Conservation (phyloP, 805 yeast species). For the Nakazawaea anatomiae region DNA sequence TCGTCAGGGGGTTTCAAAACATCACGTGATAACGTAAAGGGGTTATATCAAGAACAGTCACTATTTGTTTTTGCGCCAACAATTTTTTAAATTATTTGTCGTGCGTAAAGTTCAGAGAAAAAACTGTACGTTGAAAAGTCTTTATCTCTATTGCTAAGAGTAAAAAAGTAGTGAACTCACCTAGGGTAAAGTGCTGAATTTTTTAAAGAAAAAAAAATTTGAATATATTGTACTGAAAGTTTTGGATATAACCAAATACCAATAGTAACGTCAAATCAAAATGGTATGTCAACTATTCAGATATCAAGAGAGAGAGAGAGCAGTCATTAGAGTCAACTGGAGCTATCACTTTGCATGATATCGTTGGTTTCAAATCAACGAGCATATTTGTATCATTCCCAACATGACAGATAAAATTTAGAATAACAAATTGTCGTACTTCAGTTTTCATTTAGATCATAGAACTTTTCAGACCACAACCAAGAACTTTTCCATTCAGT, state of each 20-base stretch:
- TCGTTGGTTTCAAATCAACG: no score
- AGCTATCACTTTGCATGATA: no score
- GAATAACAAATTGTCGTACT: no score
- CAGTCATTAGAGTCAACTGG: background rate
- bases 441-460: no score
- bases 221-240: constrained; percentile 2
- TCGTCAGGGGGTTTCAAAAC: background rate
- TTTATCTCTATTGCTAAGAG: background rate
- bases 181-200: background rate
- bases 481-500: no score
- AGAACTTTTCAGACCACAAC: no score
- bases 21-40: background rate
- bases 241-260: background rate
- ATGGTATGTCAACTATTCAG: constrained; percentile 10
- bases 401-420: no score
- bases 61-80: background rate
- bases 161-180: background rate
- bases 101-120: background rate
- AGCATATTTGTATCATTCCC: no score
- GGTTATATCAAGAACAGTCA: background rate
- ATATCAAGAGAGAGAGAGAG: background rate
- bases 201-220: background rate
- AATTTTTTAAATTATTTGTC: background rate
- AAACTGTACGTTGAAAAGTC: background rate
- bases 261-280: constrained; percentile 8